Percentiles rank a stretch among this genome's conserved stretches.
phyloP scores from a whole-genome alignment of 1,284 basidiomycete species.

The Ustilago cynodontis region DNA sequence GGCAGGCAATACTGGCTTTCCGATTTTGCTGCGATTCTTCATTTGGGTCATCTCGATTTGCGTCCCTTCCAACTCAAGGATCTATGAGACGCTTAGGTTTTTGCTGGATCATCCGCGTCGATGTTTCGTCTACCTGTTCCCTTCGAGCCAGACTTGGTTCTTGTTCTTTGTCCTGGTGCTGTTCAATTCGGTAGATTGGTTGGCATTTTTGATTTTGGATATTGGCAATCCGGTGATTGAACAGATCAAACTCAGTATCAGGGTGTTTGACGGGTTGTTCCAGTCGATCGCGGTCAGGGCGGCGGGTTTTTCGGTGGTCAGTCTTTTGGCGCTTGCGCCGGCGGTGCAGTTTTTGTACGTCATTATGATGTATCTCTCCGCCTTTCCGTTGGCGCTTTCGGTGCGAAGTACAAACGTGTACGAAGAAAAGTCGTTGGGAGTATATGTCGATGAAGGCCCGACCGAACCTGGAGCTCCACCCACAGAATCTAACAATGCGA shows the following conservation, averaged over 20 bases:
- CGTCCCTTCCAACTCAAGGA: constrained; percentile 76
- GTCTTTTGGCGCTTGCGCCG: constrained; percentile 80
- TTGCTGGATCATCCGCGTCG: constrained; percentile 95
- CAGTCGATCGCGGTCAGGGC: constrained; percentile 80
- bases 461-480: constrained; percentile 11
- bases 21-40: constrained; percentile 66
- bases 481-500: constrained; percentile 55
- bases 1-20: constrained; percentile 87
- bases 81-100: constrained; percentile 87
- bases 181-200: constrained; percentile 84
- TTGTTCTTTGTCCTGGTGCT: constrained; percentile 78
- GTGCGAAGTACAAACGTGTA: constrained; percentile 99
- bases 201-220: constrained; percentile 88
- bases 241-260: constrained; percentile 76
- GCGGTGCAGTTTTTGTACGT: constrained; percentile 86
- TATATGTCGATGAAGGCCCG: constrained; percentile 52
- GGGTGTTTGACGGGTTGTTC: constrained; percentile 69
- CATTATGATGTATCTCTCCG: constrained; percentile 74
- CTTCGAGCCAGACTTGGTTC: constrained; percentile 91
- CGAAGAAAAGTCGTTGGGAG: constrained; percentile 77
- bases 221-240: constrained; percentile 82
- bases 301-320: constrained; percentile 85
- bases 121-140: constrained; percentile 93
- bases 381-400: constrained; percentile 75
- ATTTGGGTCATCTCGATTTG: constrained; percentile 80